Evolutionary conservation across 208 protist species (phyloP).

Genomic region (Leishmania tropica): DNA sequence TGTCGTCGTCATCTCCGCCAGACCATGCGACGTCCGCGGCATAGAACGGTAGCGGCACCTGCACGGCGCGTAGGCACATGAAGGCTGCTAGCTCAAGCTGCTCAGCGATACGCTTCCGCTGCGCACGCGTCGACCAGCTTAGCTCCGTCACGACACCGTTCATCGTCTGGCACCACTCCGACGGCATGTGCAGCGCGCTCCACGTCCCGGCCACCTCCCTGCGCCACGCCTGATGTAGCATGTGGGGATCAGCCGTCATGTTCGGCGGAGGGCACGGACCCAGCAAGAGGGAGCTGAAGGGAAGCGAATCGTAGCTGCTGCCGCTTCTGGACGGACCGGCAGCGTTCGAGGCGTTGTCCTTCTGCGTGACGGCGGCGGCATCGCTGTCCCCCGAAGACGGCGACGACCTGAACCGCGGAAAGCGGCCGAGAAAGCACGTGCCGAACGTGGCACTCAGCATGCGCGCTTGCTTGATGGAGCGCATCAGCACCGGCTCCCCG

Average conservation of each 20-base stretch:
- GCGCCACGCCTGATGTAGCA: slow-evolving; percentile 9
- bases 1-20: slow-evolving; percentile 4
- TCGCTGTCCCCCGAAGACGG: not conserved
- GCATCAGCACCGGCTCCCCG: slow-evolving; percentile 35
- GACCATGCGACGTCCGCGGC: slow-evolving; percentile 1
- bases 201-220: slow-evolving; percentile 19
- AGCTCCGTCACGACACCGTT: slow-evolving; percentile 46
- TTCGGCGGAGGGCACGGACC: slow-evolving; percentile 10
- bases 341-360: not conserved
- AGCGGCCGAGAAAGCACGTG: slow-evolving; percentile 33
- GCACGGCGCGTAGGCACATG: slow-evolving; percentile 64
- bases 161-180: slow-evolving; percentile 48
- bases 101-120: slow-evolving; percentile 28
- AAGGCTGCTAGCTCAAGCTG: slow-evolving; percentile 80
- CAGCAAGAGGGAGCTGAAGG: slow-evolving; percentile 25
- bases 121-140: slow-evolving; percentile 34
- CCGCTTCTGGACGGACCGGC: not conserved
- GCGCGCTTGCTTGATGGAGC: slow-evolving; percentile 37
- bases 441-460: slow-evolving; percentile 44
- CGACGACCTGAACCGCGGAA: not conserved
- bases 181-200: slow-evolving; percentile 42
- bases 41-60: slow-evolving; percentile 69
- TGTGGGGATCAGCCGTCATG: not conserved
- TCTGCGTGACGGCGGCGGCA: not conserved
- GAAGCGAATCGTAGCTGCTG: slow-evolving; percentile 2